These are phyloP conservation scores for Nemania sp. DNA, from an alignment of 2,329 filamentous ascomycete species.

Conservation along the genomic window DNA sequence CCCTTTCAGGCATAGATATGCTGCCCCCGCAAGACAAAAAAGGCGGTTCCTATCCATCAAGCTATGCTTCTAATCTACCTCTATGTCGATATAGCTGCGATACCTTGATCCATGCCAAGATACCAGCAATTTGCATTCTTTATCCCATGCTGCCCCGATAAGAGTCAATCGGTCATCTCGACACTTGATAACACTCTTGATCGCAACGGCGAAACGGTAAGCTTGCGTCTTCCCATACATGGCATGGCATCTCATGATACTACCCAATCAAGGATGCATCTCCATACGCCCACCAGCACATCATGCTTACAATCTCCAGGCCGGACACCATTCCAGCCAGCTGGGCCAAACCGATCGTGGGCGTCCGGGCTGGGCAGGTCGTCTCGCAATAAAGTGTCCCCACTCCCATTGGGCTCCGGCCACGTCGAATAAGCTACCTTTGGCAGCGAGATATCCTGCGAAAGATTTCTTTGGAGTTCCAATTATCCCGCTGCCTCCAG, in stretches of 20 bases:
- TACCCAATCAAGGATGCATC: slow-evolving; percentile 25
- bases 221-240: slow-evolving; percentile 12
- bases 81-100: not conserved
- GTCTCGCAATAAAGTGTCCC: slow-evolving; percentile 27
- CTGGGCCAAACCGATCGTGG: slow-evolving; percentile 9
- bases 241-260: not conserved
- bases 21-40: not conserved
- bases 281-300: slow-evolving; percentile 16
- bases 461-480: slow-evolving; percentile 18
- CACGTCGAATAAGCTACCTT: slow-evolving; percentile 39
- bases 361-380: slow-evolving; percentile 5
- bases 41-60: not conserved
- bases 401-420: slow-evolving; percentile 35
- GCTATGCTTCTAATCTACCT: not conserved
- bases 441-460: not conserved
- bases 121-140: slow-evolving; percentile 1
- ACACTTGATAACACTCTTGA: slow-evolving; percentile 2
- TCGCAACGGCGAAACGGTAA: slow-evolving; percentile 14
- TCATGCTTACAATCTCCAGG: not conserved
- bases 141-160: not conserved
- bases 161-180: slow-evolving; percentile 10
- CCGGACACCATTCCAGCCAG: slow-evolving; percentile 1
- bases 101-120: slow-evolving; percentile 1
- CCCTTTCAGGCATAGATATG: slow-evolving; percentile 14
- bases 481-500: slow-evolving; percentile 9